A percentile compares a stretch with the other conserved stretches of the same genome.
These are phyloP conservation scores for Fusarium setosum DNA, from an alignment of 2,329 filamentous ascomycete genomes.

Conservation along the genomic window DNA sequence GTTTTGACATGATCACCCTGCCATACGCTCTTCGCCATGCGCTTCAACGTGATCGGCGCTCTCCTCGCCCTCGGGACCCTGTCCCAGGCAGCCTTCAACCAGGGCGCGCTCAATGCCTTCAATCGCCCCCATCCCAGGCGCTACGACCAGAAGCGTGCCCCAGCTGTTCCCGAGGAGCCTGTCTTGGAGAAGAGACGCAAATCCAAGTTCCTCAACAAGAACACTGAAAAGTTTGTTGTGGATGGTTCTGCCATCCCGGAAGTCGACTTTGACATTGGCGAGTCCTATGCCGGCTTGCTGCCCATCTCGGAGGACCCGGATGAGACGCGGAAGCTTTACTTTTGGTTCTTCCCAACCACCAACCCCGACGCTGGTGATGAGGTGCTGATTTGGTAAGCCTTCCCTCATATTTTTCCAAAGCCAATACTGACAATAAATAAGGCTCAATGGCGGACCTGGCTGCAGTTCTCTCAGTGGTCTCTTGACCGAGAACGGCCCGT, in stretches of 20 bases:
- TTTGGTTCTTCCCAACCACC: slow-evolving; percentile 74
- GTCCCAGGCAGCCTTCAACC: slow-evolving; percentile 39
- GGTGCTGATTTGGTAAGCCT: slow-evolving; percentile 67
- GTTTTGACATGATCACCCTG: not conserved
- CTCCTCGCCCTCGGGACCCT: slow-evolving; percentile 36
- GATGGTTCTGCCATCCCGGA: slow-evolving; percentile 75
- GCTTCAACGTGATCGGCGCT: slow-evolving; percentile 33
- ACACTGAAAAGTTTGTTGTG: slow-evolving; percentile 63
- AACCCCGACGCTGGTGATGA: slow-evolving; percentile 64
- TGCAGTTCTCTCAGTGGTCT: slow-evolving; percentile 51
- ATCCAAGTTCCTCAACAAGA: slow-evolving; percentile 37
- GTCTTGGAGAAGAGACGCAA: slow-evolving; percentile 17
- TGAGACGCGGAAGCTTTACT: slow-evolving; percentile 67
- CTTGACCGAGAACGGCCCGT: slow-evolving; percentile 82
- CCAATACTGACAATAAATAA: slow-evolving; percentile 56
- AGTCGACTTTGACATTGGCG: slow-evolving; percentile 75
- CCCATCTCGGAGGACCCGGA: slow-evolving; percentile 63
- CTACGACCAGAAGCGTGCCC: slow-evolving; percentile 23
- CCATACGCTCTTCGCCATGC: slow-evolving; percentile 17
- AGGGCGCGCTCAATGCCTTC: slow-evolving; percentile 36
- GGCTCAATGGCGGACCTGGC: slow-evolving; percentile 55
- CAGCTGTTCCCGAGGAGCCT: not conserved
- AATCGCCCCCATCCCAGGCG: slow-evolving; percentile 15
- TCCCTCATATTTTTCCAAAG: not conserved
- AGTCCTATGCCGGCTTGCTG: slow-evolving; percentile 72